phyloP scores from a whole-genome alignment of 306 rosid genomes.

The Fragaria iinumae region DNA sequence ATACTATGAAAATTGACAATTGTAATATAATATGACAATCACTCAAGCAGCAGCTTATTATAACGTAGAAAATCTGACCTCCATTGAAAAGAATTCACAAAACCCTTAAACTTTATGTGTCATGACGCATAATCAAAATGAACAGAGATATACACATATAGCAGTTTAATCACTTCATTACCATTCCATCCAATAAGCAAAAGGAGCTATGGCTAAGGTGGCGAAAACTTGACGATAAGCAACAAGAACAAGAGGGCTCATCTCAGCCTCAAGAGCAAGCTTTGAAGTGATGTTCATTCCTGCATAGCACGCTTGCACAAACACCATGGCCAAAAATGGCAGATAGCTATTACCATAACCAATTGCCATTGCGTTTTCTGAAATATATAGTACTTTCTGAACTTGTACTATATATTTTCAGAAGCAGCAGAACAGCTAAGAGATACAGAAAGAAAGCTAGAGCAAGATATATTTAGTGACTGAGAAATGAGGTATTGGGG shows the following conservation, averaged over 20 bases:
- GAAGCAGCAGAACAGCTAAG: background rate
- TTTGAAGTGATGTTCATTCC: slow-evolving; percentile 79
- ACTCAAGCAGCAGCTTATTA: background rate
- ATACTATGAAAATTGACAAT: background rate
- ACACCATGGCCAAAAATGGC: slow-evolving; percentile 56
- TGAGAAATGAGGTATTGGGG: background rate
- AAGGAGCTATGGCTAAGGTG: slow-evolving; percentile 59
- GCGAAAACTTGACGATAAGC: slow-evolving; percentile 84
- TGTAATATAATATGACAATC: slow-evolving; percentile 1
- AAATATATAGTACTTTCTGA: slow-evolving; percentile 7
- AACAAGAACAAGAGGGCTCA: slow-evolving; percentile 77
- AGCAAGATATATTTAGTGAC: background rate
- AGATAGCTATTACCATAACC: slow-evolving; percentile 9
- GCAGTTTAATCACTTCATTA: slow-evolving; percentile 9
- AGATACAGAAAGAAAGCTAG: background rate
- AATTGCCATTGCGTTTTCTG: slow-evolving; percentile 24
- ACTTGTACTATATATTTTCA: slow-evolving; percentile 1
- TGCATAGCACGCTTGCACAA: slow-evolving; percentile 53
- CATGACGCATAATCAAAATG: background rate
- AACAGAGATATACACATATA: too few species aligned
- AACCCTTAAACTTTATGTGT: background rate
- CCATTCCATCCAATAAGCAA: slow-evolving; percentile 71
- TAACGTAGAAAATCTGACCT: background rate
- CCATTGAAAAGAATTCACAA: background rate
- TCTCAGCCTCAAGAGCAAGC: slow-evolving; percentile 72